Evolutionary conservation across 768 basidiomycete species (phyloP).

Genomic region (Cystobasidium onofrii): DNA sequence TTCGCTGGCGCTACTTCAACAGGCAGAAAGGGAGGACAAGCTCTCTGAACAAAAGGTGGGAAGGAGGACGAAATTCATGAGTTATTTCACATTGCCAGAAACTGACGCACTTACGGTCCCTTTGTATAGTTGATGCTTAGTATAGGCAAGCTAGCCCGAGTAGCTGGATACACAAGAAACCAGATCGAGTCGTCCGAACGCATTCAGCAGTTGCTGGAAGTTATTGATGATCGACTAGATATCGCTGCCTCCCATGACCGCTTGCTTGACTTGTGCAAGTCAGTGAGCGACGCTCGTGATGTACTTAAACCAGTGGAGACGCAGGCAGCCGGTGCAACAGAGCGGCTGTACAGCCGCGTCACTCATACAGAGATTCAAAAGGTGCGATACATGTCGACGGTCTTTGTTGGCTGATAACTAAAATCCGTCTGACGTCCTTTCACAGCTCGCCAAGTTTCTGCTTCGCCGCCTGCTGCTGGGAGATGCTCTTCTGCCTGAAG

Average conservation of each 20-base stretch:
- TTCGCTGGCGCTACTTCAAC: conserved; percentile 57
- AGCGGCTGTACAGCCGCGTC: conserved; percentile 23
- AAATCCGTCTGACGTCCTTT: too few species aligned
- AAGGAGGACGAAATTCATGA: too few species aligned
- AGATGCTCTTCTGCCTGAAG: conserved; percentile 65
- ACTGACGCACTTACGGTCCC: neutral
- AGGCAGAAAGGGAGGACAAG: conserved; percentile 54
- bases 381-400: conserved; percentile 50
- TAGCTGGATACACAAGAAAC: conserved; percentile 56
- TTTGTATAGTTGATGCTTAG: conserved; percentile 69
- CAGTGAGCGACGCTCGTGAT: conserved; percentile 36
- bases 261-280: conserved; percentile 58
- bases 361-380: conserved; percentile 44
- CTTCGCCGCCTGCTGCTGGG: conserved; percentile 66
- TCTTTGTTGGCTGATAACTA: too few species aligned
- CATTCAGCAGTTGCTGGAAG: conserved; percentile 49
- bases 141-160: conserved; percentile 74
- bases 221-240: conserved; percentile 77
- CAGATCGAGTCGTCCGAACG: conserved; percentile 50
- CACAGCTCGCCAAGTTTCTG: conserved; percentile 62
- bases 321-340: conserved; percentile 21
- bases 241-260: conserved; percentile 74
- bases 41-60: conserved; percentile 71
- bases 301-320: neutral
- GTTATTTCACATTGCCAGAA: too few species aligned